Conservation (phyloP, 805 yeast genomes). For the Schwanniomyces yamadae region DNA sequence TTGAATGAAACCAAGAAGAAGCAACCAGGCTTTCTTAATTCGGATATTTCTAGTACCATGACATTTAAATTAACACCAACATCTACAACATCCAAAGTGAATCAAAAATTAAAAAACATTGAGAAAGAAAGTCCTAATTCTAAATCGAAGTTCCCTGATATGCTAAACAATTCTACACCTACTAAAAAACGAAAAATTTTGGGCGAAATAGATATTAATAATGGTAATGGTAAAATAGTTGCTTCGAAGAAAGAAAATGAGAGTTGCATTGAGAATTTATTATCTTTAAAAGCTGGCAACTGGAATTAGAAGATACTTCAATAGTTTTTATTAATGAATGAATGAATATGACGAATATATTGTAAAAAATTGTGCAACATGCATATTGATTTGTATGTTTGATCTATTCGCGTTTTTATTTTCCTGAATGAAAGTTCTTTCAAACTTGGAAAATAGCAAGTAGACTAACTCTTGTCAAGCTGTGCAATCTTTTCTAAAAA, state of each 20-base stretch:
- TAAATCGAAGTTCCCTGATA: slow-evolving; percentile 16
- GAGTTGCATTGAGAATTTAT: slow-evolving; percentile 38
- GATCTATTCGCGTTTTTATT: too few relatives aligned
- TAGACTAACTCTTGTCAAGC: too few relatives aligned
- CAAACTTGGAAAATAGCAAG: too few relatives aligned
- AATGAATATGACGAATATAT: too few relatives aligned
- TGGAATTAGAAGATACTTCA: slow-evolving; percentile 22
- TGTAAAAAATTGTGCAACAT: too few relatives aligned
- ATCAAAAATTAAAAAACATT: slow-evolving; percentile 3
- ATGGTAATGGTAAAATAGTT: too few relatives aligned
- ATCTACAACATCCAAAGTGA: slow-evolving; percentile 2
- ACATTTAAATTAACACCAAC: slow-evolving; percentile 35
- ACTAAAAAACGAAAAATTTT: slow-evolving; percentile 26
- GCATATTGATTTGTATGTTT: too few relatives aligned
- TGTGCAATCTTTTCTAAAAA: too few relatives aligned
- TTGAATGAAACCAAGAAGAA: slow-evolving; percentile 30
- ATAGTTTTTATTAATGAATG: slow-evolving; percentile 1
- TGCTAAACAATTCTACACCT: slow-evolving; percentile 15
- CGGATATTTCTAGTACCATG: slow-evolving; percentile 28
- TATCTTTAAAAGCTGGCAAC: slow-evolving; percentile 37
- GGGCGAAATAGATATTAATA: slow-evolving; percentile 20
- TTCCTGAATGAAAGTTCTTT: too few relatives aligned
- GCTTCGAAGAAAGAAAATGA: slow-evolving; percentile 10
- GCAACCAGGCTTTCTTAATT: slow-evolving; percentile 32
- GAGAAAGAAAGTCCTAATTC: slow-evolving; percentile 17